phyloP scores from a whole-genome alignment of 2,329 filamentous ascomycete genomes.

The Grosmannia serpens region DNA sequence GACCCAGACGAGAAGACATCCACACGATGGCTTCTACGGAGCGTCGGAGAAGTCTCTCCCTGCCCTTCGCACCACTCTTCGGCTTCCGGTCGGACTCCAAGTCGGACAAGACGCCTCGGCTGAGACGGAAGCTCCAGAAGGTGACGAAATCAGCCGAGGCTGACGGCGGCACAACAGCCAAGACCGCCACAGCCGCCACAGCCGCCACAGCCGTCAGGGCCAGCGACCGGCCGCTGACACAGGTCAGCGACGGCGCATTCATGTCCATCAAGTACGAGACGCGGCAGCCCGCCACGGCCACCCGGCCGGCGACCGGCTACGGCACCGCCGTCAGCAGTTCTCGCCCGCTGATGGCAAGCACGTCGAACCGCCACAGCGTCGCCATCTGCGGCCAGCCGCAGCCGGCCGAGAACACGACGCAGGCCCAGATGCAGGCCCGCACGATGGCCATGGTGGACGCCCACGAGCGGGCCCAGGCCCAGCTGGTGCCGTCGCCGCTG shows the following conservation, averaged over 20 bases:
- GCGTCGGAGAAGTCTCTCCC: slow-evolving; percentile 12
- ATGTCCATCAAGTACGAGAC: slow-evolving; percentile 2
- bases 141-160: slow-evolving; percentile 11
- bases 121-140: slow-evolving; percentile 24
- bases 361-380: neutral
- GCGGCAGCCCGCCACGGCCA: neutral
- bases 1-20: neutral
- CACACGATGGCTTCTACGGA: slow-evolving; percentile 9
- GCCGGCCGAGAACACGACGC: neutral
- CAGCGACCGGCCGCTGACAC: slow-evolving; percentile 6
- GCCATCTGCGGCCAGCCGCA: neutral
- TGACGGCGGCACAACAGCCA: slow-evolving; percentile 1
- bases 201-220: neutral
- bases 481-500: neutral
- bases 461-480: slow-evolving; percentile 4
- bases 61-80: slow-evolving; percentile 4
- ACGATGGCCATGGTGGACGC: slow-evolving; percentile 7
- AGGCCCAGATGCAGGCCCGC: slow-evolving; percentile 2
- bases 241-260: neutral
- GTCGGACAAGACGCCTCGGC: slow-evolving; percentile 11
- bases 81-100: slow-evolving; percentile 9
- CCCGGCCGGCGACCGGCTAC: neutral
- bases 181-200: too few species aligned
- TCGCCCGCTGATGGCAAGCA: neutral
- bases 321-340: neutral